These are phyloP conservation scores for Auricularia sp. DNA, from an alignment of 768 basidiomycete genomes.

Conservation along the genomic window DNA sequence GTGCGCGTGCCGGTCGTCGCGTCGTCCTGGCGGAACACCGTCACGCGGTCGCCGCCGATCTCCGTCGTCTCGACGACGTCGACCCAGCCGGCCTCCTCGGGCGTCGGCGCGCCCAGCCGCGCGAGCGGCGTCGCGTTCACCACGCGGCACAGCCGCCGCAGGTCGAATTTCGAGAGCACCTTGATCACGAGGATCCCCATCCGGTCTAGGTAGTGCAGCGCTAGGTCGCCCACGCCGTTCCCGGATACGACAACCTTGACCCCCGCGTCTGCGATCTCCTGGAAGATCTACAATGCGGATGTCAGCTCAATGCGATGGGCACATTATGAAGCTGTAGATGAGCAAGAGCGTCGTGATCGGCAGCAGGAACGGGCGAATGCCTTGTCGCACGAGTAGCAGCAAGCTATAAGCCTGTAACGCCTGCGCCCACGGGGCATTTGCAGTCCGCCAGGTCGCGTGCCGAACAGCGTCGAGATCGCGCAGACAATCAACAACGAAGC, in stretches of 20 bases:
- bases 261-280: conserved; percentile 93
- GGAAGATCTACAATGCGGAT: conserved; percentile 60
- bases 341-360: too few relatives aligned
- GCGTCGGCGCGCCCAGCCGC: conserved; percentile 88
- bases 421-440: background rate
- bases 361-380: too few relatives aligned
- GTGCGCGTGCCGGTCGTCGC: conserved; percentile 48
- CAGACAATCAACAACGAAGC: background rate
- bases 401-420: too few relatives aligned
- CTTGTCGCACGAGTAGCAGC: too few relatives aligned
- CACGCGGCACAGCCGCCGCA: conserved; percentile 87
- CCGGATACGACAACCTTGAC: conserved; percentile 92
- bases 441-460: background rate
- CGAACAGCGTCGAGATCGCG: background rate
- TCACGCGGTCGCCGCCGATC: conserved; percentile 95
- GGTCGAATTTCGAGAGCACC: conserved; percentile 95
- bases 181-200: conserved; percentile 91
- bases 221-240: conserved; percentile 87
- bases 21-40: conserved; percentile 76
- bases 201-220: conserved; percentile 92
- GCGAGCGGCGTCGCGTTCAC: conserved; percentile 94
- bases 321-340: too few relatives aligned
- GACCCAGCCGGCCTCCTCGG: conserved; percentile 89
- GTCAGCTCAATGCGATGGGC: too few relatives aligned
- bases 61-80: conserved; percentile 94